phyloP scores from a whole-genome alignment of 768 basidiomycete genomes.

The Lyophyllum atratum region DNA sequence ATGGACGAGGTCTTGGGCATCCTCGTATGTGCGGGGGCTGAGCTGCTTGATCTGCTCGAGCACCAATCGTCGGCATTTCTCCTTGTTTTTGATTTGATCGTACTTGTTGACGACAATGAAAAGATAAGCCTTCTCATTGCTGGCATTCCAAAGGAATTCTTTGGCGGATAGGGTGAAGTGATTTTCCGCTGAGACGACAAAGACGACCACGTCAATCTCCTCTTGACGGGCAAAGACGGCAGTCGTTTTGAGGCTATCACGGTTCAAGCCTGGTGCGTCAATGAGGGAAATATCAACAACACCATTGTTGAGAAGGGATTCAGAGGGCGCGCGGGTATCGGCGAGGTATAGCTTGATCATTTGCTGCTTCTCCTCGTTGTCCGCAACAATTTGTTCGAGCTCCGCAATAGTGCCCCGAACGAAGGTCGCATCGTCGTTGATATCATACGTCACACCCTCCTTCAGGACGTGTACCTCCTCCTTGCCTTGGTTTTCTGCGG shows the following conservation, averaged over 20 bases:
- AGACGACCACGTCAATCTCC: conserved; percentile 98
- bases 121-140: conserved; percentile 95
- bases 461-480: conserved; percentile 89
- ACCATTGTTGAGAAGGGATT: conserved; percentile 91
- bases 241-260: conserved; percentile 93
- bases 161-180: conserved; percentile 96
- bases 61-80: conserved; percentile 83
- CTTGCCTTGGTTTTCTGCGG: conserved; percentile 71
- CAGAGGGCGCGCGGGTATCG: conserved; percentile 74
- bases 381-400: conserved; percentile 78
- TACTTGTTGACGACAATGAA: conserved; percentile 99
- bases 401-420: conserved; percentile 64
- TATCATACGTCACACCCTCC: conserved; percentile 67
- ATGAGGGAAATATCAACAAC: conserved; percentile 98
- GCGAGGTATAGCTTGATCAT: conserved; percentile 88
- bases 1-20: conserved; percentile 92
- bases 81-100: conserved; percentile 94
- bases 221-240: conserved; percentile 94
- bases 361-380: conserved; percentile 70
- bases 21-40: conserved; percentile 89
- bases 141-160: conserved; percentile 91
- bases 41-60: conserved; percentile 93
- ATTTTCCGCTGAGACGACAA: conserved; percentile 97
- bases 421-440: conserved; percentile 76
- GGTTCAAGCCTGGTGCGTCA: conserved; percentile 96